Evolutionary conservation across 2,329 filamentous ascomycete genomes (phyloP), one percentile per base, ranked within the genome.

Genomic region (Talaromyces marneffei): DNA sequence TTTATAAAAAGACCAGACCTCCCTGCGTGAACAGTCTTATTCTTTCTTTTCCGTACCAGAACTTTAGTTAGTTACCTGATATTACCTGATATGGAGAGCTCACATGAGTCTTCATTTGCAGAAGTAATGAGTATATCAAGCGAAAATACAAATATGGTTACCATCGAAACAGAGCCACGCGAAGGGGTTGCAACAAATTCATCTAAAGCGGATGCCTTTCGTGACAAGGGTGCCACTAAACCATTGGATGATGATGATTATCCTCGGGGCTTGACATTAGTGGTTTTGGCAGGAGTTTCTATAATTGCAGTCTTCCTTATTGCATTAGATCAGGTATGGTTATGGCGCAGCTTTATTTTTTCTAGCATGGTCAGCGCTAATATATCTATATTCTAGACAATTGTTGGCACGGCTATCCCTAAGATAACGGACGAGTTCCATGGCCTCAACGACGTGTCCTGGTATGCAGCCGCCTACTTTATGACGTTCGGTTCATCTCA

Each of bases 351-450:
- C 25, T 8, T 31, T n/a, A 7, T 18, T 3, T n/a, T 31, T 14
- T 2, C 14, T 14, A 18, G 4, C 0, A 48, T 3, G 7, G 14
- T n/a, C 9, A 4, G 7, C 8, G 16, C 4, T 23, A 27, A 54
- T 20, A 44, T n/a, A 27, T 18, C n/a, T 4, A 5, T 12, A n/a
- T 20, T 16, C 20, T 44, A 59, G 57, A 59, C 57, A 4, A 54
- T 59, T 20, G 46, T 59, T 40, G 57, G 57, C 20, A 59, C 57
- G 23, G 57, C 57, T 9, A 59, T 59, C 12, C 57, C 57, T 9
- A 54, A 52, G 18, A 59, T 71, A 48, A 53, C 57, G 18, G 33
- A 53, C 35, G 46, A 59, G 14, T 59, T 59, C 29, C 46, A 54
- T 16, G 50, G 37, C 37, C 35, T 59, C 35, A 48, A 40, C 9